A percentile compares a stretch with the other conserved stretches of the same genome.
Evolutionary conservation across 176 grass and related monocot genomes (phyloP).

Genomic region (Oropetium thomaeum): DNA sequence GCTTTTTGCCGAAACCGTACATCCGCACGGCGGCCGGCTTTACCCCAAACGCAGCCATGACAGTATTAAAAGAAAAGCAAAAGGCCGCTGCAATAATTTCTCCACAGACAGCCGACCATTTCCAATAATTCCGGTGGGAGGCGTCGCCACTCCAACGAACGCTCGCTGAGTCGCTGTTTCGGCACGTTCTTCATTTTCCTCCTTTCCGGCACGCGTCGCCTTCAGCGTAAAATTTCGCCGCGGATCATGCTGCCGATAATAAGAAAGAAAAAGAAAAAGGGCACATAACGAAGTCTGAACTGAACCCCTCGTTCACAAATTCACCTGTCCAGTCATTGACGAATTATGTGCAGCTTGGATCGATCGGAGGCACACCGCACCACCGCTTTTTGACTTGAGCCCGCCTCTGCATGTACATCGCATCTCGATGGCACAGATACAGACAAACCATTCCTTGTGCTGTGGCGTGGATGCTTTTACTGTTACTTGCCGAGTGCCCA

Average conservation of each 20-base stretch:
- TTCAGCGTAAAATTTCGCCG: conserved; percentile 34
- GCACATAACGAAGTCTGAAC: neutral
- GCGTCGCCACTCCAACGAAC: conserved; percentile 3
- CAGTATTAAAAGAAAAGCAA: neutral
- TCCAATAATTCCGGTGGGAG: conserved; percentile 35
- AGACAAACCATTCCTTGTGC: neutral
- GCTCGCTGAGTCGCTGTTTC: neutral
- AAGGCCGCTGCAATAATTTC: neutral
- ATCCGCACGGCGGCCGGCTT: conserved; percentile 29
- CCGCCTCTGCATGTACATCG: neutral
- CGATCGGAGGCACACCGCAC: neutral
- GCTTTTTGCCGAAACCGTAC: conserved; percentile 18
- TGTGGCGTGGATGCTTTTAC: too few relatives aligned
- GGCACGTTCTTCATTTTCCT: conserved; percentile 23
- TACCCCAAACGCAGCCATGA: conserved; percentile 11
- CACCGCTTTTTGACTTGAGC: neutral
- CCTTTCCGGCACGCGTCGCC: conserved; percentile 19
- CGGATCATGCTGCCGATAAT: conserved; percentile 18
- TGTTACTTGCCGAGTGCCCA: neutral
- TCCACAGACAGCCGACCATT: conserved; percentile 3
- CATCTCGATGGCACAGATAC: too few relatives aligned
- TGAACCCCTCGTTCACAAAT: conserved; percentile 17
- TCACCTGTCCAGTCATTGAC: neutral
- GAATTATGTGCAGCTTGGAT: neutral
- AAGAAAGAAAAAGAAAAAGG: neutral